Base-by-base conservation (phyloP, 1,139 yeast genomes). In the Entelexis paramagnoliae region DNA sequence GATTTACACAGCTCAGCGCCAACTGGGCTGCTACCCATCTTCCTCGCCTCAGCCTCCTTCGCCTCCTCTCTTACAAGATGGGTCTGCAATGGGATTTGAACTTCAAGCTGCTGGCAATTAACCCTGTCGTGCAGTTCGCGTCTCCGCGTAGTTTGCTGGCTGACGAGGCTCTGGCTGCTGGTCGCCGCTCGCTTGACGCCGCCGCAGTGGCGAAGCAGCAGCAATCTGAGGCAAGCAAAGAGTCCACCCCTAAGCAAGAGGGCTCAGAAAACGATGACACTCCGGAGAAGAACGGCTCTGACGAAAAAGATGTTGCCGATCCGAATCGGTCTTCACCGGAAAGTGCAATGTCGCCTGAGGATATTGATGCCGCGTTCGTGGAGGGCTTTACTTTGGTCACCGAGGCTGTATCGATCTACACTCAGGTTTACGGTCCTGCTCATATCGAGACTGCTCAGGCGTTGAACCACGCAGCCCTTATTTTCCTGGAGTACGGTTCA, bases 11-110 rank as follows among this genome's bases (percentile, higher is more conserved):
- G 0, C 72, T 87, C 49, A 71, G 80, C 3, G 66, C 63, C 1
- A 40, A 33, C 24, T 53, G 55, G 56, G 32, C 44, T 2, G 14
- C 48, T 10, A 49, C 57, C 34, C 59, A 74, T 46, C 16, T 49
- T 14, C 35, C 43, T 7, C 49, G 53, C 13, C 26, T 36, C 11
- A 44, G 47, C n/a, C 28, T 55, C 16, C 19, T 51, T 1, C 52
- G 58, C 11, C 29, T 45, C 14, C 28, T 88, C 56, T 81, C 95
- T 16, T 63, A 73, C 52, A 83, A 84, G 68, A 78, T 81, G 60
- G 98, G 98, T 69, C 78, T 91, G 54, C 98, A 91, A 71, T 83
- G 95, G 86, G 70, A 72, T 59, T 66, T 77, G n/a, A 73, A 70
- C 56, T 77, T 73, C 20, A 96, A 89, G 64, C 72, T 91, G 51